These are phyloP conservation scores for Wickerhamiella hasegawae DNA, from an alignment of 805 yeast species.

Conservation along the genomic window DNA sequence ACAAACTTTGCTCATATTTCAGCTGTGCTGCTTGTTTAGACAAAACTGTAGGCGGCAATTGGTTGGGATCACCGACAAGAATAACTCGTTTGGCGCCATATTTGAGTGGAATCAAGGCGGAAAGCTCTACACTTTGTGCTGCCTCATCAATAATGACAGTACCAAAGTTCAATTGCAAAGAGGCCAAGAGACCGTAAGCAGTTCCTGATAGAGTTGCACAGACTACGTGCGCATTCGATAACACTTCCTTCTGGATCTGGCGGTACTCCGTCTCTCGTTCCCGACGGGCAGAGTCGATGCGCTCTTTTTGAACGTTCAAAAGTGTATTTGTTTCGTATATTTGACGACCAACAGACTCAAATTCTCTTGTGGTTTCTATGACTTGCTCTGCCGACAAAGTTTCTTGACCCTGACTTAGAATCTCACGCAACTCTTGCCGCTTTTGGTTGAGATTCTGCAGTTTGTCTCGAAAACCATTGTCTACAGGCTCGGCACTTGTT, in stretches of 20 bases:
- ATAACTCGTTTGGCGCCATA: slow-evolving; percentile 84
- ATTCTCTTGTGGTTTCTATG: slow-evolving; percentile 23
- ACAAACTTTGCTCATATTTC: slow-evolving; percentile 78
- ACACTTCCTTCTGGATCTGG: slow-evolving; percentile 53
- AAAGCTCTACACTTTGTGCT: slow-evolving; percentile 88
- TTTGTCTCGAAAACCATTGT: slow-evolving; percentile 26
- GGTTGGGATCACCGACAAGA: slow-evolving; percentile 98
- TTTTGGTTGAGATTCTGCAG: slow-evolving; percentile 13
- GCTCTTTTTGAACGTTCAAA: slow-evolving; percentile 67
- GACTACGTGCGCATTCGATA: slow-evolving; percentile 64
- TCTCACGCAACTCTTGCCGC: slow-evolving; percentile 6
- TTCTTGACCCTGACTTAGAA: neutral
- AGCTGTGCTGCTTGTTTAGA: slow-evolving; percentile 72
- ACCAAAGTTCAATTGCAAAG: slow-evolving; percentile 62
- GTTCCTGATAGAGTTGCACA: slow-evolving; percentile 90
- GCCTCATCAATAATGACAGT: slow-evolving; percentile 95
- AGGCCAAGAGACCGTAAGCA: slow-evolving; percentile 73
- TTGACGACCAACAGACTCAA: slow-evolving; percentile 41
- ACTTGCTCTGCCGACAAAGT: slow-evolving; percentile 11
- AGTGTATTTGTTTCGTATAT: slow-evolving; percentile 56
- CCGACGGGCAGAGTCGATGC: slow-evolving; percentile 48
- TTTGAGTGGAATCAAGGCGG: slow-evolving; percentile 79
- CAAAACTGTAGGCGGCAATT: slow-evolving; percentile 89
- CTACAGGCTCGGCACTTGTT: slow-evolving; percentile 15
- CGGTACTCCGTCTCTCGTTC: slow-evolving; percentile 66